A percentile compares a stretch with the other conserved stretches of the same genome.
Conservation (phyloP, 2,329 filamentous ascomycete genomes). For the Ceratocystis variospora region DNA sequence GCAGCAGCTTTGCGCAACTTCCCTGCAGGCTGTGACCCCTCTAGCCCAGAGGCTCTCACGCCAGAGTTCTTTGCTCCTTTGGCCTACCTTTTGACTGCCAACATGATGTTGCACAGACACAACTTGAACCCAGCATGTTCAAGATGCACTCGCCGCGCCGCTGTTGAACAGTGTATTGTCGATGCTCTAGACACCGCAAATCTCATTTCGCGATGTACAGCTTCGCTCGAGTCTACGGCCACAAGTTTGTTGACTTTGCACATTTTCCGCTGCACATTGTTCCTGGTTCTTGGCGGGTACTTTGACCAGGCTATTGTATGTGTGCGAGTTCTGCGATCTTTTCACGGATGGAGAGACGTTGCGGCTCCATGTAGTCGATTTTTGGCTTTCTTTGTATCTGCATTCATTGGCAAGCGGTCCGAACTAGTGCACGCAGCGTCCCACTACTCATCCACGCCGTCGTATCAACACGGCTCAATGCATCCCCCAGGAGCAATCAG, state of each 20-base stretch:
- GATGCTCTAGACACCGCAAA: constrained; percentile 66
- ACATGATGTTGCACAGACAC: constrained; percentile 76
- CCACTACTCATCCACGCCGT: constrained; percentile 9
- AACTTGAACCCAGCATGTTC: constrained; percentile 66
- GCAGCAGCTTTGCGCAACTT: constrained; percentile 59
- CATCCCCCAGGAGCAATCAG: background rate
- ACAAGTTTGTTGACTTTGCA: constrained; percentile 68
- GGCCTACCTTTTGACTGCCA: constrained; percentile 65
- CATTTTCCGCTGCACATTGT: constrained; percentile 72
- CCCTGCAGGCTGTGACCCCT: constrained; percentile 57
- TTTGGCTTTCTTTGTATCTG: constrained; percentile 64
- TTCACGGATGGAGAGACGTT: constrained; percentile 57
- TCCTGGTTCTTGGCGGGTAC: constrained; percentile 62
- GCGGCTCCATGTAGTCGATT: constrained; percentile 70
- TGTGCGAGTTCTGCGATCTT: constrained; percentile 54
- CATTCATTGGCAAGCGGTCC: constrained; percentile 42
- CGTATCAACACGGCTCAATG: constrained; percentile 4
- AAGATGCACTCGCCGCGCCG: constrained; percentile 49
- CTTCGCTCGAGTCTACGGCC: constrained; percentile 50
- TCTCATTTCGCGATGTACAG: constrained; percentile 53
- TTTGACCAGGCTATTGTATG: constrained; percentile 60
- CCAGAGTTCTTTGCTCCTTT: constrained; percentile 62
- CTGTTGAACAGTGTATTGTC: constrained; percentile 62
- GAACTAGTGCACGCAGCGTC: constrained; percentile 27
- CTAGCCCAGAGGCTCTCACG: constrained; percentile 53